A percentile compares a stretch with the other conserved stretches of the same genome.
phyloP scores from a whole-genome alignment of 75 land plant species.

The Sequoia sempervirens region DNA sequence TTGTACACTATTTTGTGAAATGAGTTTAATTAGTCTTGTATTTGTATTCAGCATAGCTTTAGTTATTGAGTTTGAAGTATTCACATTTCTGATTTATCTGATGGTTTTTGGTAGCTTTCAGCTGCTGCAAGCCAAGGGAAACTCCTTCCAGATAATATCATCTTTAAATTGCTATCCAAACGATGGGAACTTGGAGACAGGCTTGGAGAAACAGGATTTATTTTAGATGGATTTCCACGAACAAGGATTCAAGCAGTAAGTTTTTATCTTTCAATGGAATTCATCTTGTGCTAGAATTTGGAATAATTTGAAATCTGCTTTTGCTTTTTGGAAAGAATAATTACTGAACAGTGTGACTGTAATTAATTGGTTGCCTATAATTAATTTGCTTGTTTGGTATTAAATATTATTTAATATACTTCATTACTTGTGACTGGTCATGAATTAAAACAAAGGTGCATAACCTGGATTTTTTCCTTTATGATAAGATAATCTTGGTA shows the following conservation, averaged over 20 bases:
- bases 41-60: background rate
- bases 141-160: conserved; percentile 73
- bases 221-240: conserved; percentile 86
- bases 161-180: conserved; percentile 61
- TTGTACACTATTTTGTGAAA: background rate
- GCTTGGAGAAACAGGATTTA: conserved; percentile 77
- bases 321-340: background rate
- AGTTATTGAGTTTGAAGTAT: background rate
- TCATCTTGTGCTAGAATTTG: background rate
- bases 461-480: background rate
- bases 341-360: background rate
- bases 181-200: conserved; percentile 64
- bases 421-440: background rate
- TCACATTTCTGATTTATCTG: background rate
- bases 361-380: background rate
- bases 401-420: background rate
- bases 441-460: background rate
- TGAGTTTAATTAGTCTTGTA: background rate
- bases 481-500: background rate
- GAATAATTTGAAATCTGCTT: background rate
- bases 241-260: conserved; percentile 81
- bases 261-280: background rate
- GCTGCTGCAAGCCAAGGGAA: conserved; percentile 57
- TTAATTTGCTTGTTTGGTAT: background rate
- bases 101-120: conserved; percentile 34